Evolutionary conservation across 176 grass and related monocot genomes (phyloP).

Genomic region (Musa beccarii): DNA sequence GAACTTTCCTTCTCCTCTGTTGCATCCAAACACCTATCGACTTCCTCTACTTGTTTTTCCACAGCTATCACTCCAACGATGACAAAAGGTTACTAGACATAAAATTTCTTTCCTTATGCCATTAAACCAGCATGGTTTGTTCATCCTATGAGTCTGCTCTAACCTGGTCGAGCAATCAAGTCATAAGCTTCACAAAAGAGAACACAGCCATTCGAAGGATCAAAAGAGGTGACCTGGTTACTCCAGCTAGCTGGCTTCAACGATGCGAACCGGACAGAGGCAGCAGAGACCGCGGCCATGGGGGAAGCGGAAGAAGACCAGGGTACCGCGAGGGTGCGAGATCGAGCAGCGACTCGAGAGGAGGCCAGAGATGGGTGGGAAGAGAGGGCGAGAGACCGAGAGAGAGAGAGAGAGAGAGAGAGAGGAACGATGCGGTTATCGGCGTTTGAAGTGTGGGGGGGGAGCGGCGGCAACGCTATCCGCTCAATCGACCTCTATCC

Average conservation of each 20-base stretch:
- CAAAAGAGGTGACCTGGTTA: neutral
- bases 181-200: too few species aligned
- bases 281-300: neutral
- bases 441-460: neutral
- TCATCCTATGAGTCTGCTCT: too few species aligned
- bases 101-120: too few species aligned
- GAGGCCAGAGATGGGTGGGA: neutral
- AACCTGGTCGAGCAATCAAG: too few species aligned
- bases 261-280: neutral
- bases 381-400: neutral
- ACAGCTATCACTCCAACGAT: too few species aligned
- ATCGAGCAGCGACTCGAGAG: neutral
- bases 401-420: neutral
- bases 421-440: neutral
- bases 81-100: too few species aligned
- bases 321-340: too few species aligned
- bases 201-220: too few species aligned
- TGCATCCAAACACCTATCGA: too few species aligned
- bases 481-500: neutral
- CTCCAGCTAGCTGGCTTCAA: neutral
- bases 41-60: too few species aligned
- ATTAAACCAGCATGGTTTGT: too few species aligned
- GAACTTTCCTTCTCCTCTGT: too few species aligned
- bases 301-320: neutral
- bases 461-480: neutral